Conservation (phyloP, 2,329 filamentous ascomycete species). For the Ascomycota sp. region DNA sequence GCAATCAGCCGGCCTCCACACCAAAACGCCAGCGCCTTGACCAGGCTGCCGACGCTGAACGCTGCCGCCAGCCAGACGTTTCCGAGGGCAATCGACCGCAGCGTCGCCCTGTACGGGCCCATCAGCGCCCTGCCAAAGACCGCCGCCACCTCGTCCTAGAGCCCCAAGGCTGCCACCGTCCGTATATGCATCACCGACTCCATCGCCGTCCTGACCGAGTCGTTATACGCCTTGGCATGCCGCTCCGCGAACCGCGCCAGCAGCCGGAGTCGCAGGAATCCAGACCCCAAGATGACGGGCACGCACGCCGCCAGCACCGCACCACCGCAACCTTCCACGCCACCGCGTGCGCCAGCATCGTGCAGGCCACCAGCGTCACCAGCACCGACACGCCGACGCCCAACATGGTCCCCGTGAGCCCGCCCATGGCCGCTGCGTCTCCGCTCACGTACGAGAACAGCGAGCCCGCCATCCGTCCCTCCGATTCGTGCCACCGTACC, state of each 20-base stretch:
- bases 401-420: conserved; percentile 49
- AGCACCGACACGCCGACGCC: conserved; percentile 47
- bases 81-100: conserved; percentile 24
- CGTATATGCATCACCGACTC: conserved; percentile 48
- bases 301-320: conserved; percentile 48
- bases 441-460: conserved; percentile 49
- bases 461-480: conserved; percentile 36
- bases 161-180: conserved; percentile 36
- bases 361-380: conserved; percentile 47
- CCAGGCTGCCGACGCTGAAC: conserved; percentile 40
- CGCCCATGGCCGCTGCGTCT: conserved; percentile 45
- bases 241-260: conserved; percentile 40
- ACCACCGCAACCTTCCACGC: conserved; percentile 62
- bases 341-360: conserved; percentile 48
- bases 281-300: conserved; percentile 46
- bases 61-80: conserved; percentile 41
- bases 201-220: conserved; percentile 42
- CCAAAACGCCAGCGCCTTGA: conserved; percentile 63
- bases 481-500: conserved; percentile 50
- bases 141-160: conserved; percentile 27
- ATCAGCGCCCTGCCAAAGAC: conserved; percentile 31
- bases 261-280: conserved; percentile 46
- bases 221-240: conserved; percentile 42
- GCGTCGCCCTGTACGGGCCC: conserved; percentile 32
- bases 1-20: conserved; percentile 57